Base-by-base conservation (phyloP, 306 rosid species). In the Lotus japonicus region DNA sequence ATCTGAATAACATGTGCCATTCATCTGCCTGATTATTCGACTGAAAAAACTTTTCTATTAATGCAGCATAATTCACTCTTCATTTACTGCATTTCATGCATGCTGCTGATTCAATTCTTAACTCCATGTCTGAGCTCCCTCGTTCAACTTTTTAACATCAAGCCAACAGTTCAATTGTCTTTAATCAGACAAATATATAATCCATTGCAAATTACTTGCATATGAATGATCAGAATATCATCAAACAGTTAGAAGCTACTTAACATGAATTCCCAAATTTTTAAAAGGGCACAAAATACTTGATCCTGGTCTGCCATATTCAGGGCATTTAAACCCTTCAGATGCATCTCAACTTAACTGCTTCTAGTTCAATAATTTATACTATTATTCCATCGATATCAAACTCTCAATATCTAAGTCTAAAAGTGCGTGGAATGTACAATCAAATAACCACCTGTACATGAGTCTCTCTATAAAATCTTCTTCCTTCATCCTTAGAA, bases 401-500 rank as follows among this genome's bases (percentile, higher is more conserved):
- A 73, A 79, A 64, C 26, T 28, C 26, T 69, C 53, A 70, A 58
- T 64, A 70, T 55, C 73, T 50, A 70, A 66, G 77, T 12, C 56
- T 64, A 84, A 79, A 52, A 56, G 70, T 36, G 18, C 8, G 42
- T 64, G 45, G 65, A 66, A 69, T 48, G 49, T 35, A 53, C n/a
- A 67, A 69, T 71, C 76, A 58, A 74, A 80, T 77, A 75, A 79
- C 72, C 79, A 95, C 99, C 99, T 95, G 96, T 76, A 95, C 96
- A 88, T 85, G 60, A 95, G 99, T 80, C 99, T 88, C 85, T 95
- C 96, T 31, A 90, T 95, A 81, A 95, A 95, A 90, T 95, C 99
- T 76, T 95, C 99, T 76, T 95, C 99, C 84, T 95, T 95, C 96
- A 95, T 95, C 73, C 96, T 87, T 58, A 95, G 82, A 83, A 95